Evolutionary conservation across 1,284 basidiomycete species (phyloP).

Genomic region (Marasmius oreades): DNA sequence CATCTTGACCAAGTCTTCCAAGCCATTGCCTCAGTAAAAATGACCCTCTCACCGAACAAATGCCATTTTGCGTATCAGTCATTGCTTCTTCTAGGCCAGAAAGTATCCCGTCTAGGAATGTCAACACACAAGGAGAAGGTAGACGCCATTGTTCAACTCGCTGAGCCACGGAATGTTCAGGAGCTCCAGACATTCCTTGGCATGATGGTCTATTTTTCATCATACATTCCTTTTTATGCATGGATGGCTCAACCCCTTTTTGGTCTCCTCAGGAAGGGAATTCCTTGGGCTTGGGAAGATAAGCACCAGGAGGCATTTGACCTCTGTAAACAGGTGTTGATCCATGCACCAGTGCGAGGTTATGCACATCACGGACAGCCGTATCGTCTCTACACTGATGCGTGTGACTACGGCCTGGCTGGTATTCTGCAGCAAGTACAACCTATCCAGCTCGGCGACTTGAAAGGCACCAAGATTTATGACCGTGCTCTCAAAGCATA

Average conservation of each 20-base stretch:
- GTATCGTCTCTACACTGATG: constrained; percentile 36
- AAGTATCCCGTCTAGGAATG: constrained; percentile 27
- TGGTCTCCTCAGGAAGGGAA: constrained; percentile 18
- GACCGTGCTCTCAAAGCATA: constrained; percentile 11
- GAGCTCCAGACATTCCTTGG: constrained; percentile 25
- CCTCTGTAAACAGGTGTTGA: constrained; percentile 22
- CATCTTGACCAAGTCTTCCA: constrained; percentile 9
- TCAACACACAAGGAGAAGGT: constrained; percentile 30
- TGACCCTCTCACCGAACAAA: constrained; percentile 27
- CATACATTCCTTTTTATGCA: constrained; percentile 28
- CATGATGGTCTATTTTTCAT: constrained; percentile 29
- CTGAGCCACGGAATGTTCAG: constrained; percentile 16
- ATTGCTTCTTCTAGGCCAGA: constrained; percentile 27
- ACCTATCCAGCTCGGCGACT: constrained; percentile 10
- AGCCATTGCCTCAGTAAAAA: constrained; percentile 19
- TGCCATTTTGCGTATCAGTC: constrained; percentile 26
- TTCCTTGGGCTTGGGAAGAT: constrained; percentile 25
- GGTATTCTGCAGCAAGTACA: constrained; percentile 23
- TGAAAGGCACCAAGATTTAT: constrained; percentile 9
- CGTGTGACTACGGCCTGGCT: constrained; percentile 31
- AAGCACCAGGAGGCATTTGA: constrained; percentile 23
- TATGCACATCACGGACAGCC: constrained; percentile 27
- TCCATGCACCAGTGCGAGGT: constrained; percentile 25
- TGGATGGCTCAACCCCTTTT: constrained; percentile 26
- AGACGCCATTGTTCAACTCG: constrained; percentile 21